These are phyloP conservation scores for Terfezia boudieri DNA, from an alignment of 495 filamentous ascomycete genomes.

Conservation along the genomic window DNA sequence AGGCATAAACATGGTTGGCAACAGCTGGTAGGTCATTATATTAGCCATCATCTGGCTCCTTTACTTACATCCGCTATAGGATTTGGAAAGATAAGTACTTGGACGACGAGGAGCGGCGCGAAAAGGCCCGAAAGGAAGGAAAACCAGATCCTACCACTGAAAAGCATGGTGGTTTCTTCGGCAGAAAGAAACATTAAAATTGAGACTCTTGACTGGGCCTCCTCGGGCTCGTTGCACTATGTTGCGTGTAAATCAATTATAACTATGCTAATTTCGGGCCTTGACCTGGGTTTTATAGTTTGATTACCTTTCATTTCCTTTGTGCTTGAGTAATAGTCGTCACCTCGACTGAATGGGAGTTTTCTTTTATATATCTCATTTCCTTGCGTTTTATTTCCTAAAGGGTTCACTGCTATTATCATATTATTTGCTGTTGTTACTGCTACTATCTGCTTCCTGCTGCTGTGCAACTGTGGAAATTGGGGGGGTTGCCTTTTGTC, in stretches of 20 bases:
- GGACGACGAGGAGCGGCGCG: slow-evolving; percentile 13
- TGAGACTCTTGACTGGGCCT: too few species aligned
- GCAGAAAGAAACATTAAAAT: slow-evolving; percentile 4
- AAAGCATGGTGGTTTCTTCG: slow-evolving; percentile 6
- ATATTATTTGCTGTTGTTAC: too few species aligned
- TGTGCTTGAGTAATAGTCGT: not conserved
- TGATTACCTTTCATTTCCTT: not conserved
- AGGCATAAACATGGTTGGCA: slow-evolving; percentile 92
- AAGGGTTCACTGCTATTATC: too few species aligned
- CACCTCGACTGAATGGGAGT: too few species aligned
- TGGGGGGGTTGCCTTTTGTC: not conserved
- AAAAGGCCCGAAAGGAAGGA: slow-evolving; percentile 9
- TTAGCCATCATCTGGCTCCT: slow-evolving; percentile 3
- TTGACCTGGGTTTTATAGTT: slow-evolving; percentile 6
- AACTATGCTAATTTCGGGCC: not conserved
- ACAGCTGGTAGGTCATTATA: slow-evolving; percentile 58
- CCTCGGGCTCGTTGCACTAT: too few species aligned
- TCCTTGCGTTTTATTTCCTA: too few species aligned
- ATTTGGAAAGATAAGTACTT: slow-evolving; percentile 21
- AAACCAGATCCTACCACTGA: slow-evolving; percentile 1
- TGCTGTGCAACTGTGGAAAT: too few species aligned
- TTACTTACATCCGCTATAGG: not conserved
- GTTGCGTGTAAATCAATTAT: too few species aligned
- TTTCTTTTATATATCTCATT: too few species aligned
- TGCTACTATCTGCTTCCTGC: too few species aligned